Evolutionary conservation across 495 filamentous ascomycete genomes (phyloP).

Genomic region (Aspergillus mulundensis): DNA sequence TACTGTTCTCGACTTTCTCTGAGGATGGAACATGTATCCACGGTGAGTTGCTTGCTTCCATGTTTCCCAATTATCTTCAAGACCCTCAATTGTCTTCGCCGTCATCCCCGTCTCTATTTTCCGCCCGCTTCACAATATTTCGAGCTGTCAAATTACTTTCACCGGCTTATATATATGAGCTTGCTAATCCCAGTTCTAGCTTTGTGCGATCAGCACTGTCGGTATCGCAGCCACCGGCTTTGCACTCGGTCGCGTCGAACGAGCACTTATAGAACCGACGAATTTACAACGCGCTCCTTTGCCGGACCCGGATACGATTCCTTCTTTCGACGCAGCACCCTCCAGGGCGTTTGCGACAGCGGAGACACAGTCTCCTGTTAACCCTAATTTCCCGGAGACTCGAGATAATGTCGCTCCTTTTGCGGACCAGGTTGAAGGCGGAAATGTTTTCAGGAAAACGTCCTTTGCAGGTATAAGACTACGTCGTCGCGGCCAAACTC

Average conservation of each 20-base stretch:
- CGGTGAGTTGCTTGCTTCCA: conserved; percentile 29
- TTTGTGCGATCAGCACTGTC: conserved; percentile 68
- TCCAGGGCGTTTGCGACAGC: conserved; percentile 20
- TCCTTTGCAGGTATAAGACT: conserved; percentile 54
- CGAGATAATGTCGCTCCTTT: conserved; percentile 9
- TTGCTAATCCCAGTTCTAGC: conserved; percentile 34
- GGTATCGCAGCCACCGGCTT: conserved; percentile 63
- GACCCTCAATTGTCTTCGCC: neutral
- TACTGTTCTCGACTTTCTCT: conserved; percentile 29
- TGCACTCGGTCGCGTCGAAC: conserved; percentile 57
- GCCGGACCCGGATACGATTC: conserved; percentile 16
- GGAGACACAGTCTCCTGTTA: conserved; percentile 11
- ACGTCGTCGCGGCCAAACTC: conserved; percentile 38
- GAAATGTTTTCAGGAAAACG: conserved; percentile 30
- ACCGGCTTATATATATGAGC: neutral
- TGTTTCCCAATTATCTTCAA: neutral
- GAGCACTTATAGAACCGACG: conserved; percentile 29
- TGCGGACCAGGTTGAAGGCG: conserved; percentile 11
- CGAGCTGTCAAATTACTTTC: neutral
- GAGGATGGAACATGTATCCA: conserved; percentile 49
- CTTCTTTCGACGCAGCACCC: conserved; percentile 25
- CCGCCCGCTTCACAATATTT: neutral
- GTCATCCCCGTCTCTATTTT: neutral
- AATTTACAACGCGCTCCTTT: conserved; percentile 20
- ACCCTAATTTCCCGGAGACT: conserved; percentile 5